Evolutionary conservation across 805 yeast species (phyloP), one percentile per base, ranked within the genome.

Genomic region (Sungouiozyma ichnusensis): DNA sequence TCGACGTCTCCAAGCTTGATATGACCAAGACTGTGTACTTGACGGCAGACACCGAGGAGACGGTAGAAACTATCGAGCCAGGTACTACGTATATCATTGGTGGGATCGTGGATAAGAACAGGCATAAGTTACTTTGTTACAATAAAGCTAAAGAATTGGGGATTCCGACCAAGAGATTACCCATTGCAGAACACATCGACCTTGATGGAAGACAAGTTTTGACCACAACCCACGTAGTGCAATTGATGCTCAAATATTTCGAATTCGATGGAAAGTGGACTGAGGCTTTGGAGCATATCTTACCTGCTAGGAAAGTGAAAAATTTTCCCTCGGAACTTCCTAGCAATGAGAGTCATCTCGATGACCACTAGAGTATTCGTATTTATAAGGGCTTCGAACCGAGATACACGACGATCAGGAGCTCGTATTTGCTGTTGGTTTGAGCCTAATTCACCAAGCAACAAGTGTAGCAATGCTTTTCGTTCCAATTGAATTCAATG

Each of bases 211-310:
- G 97, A 51, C 77, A 78, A 48, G 97, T 90, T 2, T 67, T 92
- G 46, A 94, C 97, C 1, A 88, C 97, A 0, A 83, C 94, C 27
- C 97, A 90, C 59, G 97, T 92, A n/a, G 82, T 85, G 46, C 95
- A 90, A 59, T 64, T 92, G 46, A 68, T 87, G 64, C 70, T 90
- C 42, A 76, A 78, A 57, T 87, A 90, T 83, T 72, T 79, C 45
- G 94, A 87, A 52, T 24, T 24, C 29, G 66, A 68, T 36, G 71
- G 71, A 43, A 85, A 85, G 60, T 90, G 98, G 97, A 82, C 77
- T 51, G 63, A 60, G 40, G 94, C 97, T 0, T 87, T 92, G 58
- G 90, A 87, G 57, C 69, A 72, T n/a, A 92, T 85, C 1, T 69
- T 90, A 41, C 98, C 98, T 3, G 76, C 76, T 33, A 71, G 97